These are phyloP conservation scores for Thelonectria rubi DNA, from an alignment of 2,329 filamentous ascomycete species.

Conservation along the genomic window DNA sequence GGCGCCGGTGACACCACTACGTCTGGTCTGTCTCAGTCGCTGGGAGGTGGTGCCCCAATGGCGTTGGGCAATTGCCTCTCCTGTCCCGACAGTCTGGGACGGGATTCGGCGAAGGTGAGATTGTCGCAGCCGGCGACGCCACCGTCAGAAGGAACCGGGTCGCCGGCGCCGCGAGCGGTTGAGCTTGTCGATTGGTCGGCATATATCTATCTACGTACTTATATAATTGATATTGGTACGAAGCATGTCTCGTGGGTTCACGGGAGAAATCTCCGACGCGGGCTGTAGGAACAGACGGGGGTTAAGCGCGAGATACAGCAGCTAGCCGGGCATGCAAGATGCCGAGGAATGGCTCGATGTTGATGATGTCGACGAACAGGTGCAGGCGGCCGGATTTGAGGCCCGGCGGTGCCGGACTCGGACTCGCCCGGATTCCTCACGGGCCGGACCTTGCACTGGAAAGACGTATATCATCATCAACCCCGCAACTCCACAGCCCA, in stretches of 20 bases:
- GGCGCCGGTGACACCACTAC: too few relatives aligned
- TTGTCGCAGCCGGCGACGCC: slow-evolving; percentile 39
- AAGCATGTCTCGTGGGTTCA: not conserved
- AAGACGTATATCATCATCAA: not conserved
- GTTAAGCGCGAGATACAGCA: slow-evolving; percentile 9
- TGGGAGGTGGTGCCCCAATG: slow-evolving; percentile 28
- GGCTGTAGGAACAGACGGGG: not conserved
- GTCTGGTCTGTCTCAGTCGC: too few relatives aligned
- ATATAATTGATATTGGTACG: too few relatives aligned
- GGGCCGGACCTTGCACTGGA: slow-evolving; percentile 17
- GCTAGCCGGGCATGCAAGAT: slow-evolving; percentile 14
- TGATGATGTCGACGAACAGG: not conserved
- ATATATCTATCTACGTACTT: too few relatives aligned
- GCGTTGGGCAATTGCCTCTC: slow-evolving; percentile 21
- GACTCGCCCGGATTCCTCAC: slow-evolving; percentile 18
- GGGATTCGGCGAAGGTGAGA: slow-evolving; percentile 35
- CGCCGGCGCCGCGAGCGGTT: slow-evolving; percentile 2
- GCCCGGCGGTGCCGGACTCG: slow-evolving; percentile 35
- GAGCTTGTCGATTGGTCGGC: slow-evolving; percentile 1
- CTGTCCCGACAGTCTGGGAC: slow-evolving; percentile 40
- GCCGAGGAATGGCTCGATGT: slow-evolving; percentile 2
- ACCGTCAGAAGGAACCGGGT: slow-evolving; percentile 29
- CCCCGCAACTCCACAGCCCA: slow-evolving; percentile 13
- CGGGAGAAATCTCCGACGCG: slow-evolving; percentile 9
- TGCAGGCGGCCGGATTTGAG: slow-evolving; percentile 32